Conservation (phyloP, 345 rosid genomes). For the Gossypium raimondii region DNA sequence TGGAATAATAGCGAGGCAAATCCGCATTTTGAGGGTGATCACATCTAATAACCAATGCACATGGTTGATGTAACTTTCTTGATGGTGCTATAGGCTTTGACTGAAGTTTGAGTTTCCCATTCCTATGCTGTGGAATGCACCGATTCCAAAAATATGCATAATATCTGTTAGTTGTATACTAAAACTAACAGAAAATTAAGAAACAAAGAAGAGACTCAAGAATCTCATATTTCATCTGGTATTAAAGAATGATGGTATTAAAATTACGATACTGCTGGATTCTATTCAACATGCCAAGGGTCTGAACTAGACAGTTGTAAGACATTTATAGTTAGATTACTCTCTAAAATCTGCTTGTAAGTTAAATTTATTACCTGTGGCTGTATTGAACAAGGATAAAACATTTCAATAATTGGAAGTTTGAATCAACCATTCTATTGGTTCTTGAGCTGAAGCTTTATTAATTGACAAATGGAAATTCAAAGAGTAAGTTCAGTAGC, state of each 20-base stretch:
- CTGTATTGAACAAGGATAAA: background rate
- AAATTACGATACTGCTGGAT: background rate
- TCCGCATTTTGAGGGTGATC: constrained; percentile 85
- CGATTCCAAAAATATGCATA: background rate
- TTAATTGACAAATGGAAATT: background rate
- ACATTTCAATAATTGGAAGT: background rate
- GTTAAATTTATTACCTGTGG: no score
- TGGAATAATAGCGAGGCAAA: constrained; percentile 61
- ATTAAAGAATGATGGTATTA: background rate
- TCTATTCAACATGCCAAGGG: background rate
- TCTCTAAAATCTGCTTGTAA: background rate
- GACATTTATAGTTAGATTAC: background rate
- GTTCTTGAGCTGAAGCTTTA: background rate
- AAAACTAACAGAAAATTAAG: background rate
- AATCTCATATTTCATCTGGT: background rate
- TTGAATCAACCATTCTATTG: background rate
- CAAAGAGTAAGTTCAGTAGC: background rate
- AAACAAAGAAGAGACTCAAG: background rate
- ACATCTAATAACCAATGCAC: constrained; percentile 36
- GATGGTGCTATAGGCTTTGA: constrained; percentile 25
- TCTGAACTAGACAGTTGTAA: background rate
- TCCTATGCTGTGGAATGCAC: constrained; percentile 36
- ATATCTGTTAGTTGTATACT: background rate
- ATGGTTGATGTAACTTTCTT: constrained; percentile 29
- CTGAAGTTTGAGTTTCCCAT: constrained; percentile 27